A percentile compares a stretch with the other conserved stretches of the same genome.
Conservation (phyloP, 768 basidiomycete genomes). For the Strobilomyces dryophilus region DNA sequence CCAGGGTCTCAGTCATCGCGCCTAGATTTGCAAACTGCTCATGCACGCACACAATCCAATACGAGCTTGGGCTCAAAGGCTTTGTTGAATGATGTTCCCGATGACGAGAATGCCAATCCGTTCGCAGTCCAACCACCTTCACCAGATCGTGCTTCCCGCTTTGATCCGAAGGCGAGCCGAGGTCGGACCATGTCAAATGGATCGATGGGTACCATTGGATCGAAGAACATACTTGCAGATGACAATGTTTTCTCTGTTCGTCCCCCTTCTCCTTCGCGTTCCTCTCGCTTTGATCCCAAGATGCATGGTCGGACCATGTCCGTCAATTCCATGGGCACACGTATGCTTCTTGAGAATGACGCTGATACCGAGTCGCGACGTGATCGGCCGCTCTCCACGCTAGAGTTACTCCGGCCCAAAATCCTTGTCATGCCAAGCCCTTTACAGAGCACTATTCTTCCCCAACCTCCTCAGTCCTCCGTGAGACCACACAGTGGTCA, state of each 20-base stretch:
- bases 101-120: slow-evolving; percentile 29
- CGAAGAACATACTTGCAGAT: slow-evolving; percentile 33
- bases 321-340: slow-evolving; percentile 62
- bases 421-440: slow-evolving; percentile 95
- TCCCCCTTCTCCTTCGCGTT: slow-evolving; percentile 54
- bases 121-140: slow-evolving; percentile 36
- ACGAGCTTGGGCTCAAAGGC: slow-evolving; percentile 49
- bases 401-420: slow-evolving; percentile 83
- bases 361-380: slow-evolving; percentile 30
- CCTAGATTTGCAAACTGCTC: slow-evolving; percentile 31
- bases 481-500: slow-evolving; percentile 52
- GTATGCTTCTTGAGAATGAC: slow-evolving; percentile 56
- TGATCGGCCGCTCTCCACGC: slow-evolving; percentile 65
- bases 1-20: slow-evolving; percentile 33
- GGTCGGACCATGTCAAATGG: slow-evolving; percentile 43
- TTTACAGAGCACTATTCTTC: slow-evolving; percentile 48
- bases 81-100: slow-evolving; percentile 38
- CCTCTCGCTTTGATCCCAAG: slow-evolving; percentile 83
- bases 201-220: slow-evolving; percentile 39
- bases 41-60: slow-evolving; percentile 47
- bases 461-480: slow-evolving; percentile 31
- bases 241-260: slow-evolving; percentile 69
- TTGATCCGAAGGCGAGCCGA: slow-evolving; percentile 38
- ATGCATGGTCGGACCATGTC: slow-evolving; percentile 59
- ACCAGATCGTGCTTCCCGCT: slow-evolving; percentile 38